Evolutionary conservation across 2,329 filamentous ascomycete species (phyloP).

Genomic region (Aureobasidium sp.): DNA sequence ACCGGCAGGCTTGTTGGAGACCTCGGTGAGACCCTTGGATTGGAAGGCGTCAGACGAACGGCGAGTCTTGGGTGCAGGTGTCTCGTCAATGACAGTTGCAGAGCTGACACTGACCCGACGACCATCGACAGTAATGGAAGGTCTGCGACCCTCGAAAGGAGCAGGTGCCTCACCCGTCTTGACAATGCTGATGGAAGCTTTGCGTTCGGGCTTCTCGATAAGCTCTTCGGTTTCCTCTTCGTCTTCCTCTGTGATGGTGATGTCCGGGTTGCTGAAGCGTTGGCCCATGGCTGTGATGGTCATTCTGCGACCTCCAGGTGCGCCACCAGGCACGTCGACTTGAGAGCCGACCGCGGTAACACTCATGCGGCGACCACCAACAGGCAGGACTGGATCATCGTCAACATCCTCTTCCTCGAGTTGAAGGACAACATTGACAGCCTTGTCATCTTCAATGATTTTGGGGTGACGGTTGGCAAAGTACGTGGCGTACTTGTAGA

Average conservation of each 20-base stretch:
- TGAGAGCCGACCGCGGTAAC: conserved; percentile 19
- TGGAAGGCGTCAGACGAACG: background rate
- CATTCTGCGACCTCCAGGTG: conserved; percentile 13
- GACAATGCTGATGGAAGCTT: conserved; percentile 5
- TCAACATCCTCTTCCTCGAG: conserved; percentile 17
- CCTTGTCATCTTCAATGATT: conserved; percentile 43
- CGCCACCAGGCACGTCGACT: conserved; percentile 9
- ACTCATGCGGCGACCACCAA: conserved; percentile 20
- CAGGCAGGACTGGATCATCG: background rate
- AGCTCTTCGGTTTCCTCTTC: conserved; percentile 6
- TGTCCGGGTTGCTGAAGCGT: conserved; percentile 15
- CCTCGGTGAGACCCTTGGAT: background rate
- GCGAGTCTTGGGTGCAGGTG: background rate
- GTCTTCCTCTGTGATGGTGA: conserved; percentile 10
- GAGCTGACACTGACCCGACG: background rate
- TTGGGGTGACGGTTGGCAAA: conserved; percentile 44
- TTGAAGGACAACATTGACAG: conserved; percentile 21
- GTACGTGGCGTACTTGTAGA: conserved; percentile 39
- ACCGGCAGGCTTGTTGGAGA: background rate
- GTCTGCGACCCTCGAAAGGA: background rate
- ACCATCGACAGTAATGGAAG: conserved; percentile 8
- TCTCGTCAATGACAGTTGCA: conserved; percentile 1
- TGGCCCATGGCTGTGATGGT: conserved; percentile 18
- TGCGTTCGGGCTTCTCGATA: conserved; percentile 7
- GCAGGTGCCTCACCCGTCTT: background rate